Evolutionary conservation across 768 basidiomycete species (phyloP).

Genomic region (Xerocomus potaroensis): DNA sequence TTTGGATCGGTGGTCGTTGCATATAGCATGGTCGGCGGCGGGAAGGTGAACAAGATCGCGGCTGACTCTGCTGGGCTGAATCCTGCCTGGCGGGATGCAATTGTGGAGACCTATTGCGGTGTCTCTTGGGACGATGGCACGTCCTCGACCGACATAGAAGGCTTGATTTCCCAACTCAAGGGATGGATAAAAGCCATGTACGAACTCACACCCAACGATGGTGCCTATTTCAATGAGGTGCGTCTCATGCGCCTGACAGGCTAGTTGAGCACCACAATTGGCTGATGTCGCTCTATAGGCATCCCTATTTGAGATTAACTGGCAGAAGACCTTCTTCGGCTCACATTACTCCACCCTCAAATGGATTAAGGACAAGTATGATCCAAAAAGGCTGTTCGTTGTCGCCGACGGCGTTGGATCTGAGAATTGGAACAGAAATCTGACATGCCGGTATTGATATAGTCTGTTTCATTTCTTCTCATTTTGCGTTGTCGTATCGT

Average conservation of each 20-base stretch:
- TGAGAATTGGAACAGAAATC: conserved; percentile 12
- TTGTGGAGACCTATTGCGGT: conserved; percentile 29
- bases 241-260: neutral
- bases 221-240: conserved; percentile 49
- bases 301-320: conserved; percentile 38
- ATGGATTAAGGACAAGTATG: conserved; percentile 35
- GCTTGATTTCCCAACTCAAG: conserved; percentile 8
- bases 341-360: conserved; percentile 39
- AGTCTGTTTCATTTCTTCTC: too few relatives aligned
- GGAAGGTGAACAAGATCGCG: conserved; percentile 35
- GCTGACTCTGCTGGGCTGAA: conserved; percentile 40
- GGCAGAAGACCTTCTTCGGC: conserved; percentile 43
- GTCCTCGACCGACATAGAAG: conserved; percentile 11
- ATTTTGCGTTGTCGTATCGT: too few relatives aligned
- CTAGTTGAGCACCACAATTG: too few relatives aligned
- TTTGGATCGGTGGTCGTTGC: neutral
- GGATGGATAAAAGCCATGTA: conserved; percentile 25
- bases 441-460: conserved; percentile 11
- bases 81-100: conserved; percentile 44
- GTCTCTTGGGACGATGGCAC: conserved; percentile 21
- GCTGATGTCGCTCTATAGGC: conserved; percentile 28
- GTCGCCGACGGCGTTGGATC: conserved; percentile 23
- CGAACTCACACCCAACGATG: conserved; percentile 30
- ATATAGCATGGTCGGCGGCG: conserved; percentile 39
- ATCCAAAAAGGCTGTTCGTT: conserved; percentile 8